Conservation (phyloP, 2,329 filamentous ascomycete species). For the Ophioceras dolichostomum region DNA sequence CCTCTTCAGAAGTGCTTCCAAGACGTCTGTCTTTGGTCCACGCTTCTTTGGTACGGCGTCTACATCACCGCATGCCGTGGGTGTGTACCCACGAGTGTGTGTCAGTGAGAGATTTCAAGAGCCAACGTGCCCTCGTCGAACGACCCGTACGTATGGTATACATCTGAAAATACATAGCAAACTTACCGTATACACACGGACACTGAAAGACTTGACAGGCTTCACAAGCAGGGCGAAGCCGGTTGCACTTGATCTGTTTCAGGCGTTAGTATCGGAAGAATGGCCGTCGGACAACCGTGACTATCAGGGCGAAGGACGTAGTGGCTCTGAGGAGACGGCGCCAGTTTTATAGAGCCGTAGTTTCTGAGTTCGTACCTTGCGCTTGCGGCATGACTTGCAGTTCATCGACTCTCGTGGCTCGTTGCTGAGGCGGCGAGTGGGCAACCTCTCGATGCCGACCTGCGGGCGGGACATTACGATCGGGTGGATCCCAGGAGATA, state of each 20-base stretch:
- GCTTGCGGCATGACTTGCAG: conserved; percentile 86
- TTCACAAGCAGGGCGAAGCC: conserved; percentile 72
- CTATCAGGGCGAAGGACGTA: too few relatives aligned
- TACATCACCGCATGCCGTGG: conserved; percentile 21
- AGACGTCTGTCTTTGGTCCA: conserved; percentile 79
- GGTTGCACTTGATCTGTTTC: conserved; percentile 79
- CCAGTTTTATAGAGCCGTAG: too few relatives aligned
- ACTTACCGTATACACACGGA: conserved; percentile 74
- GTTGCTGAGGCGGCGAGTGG: conserved; percentile 55
- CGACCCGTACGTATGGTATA: too few relatives aligned
- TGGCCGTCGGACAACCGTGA: too few relatives aligned
- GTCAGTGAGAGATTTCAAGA: neutral
- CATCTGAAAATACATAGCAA: too few relatives aligned
- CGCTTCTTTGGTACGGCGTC: conserved; percentile 84
- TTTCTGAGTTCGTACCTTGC: conserved; percentile 53
- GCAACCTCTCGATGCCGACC: conserved; percentile 70
- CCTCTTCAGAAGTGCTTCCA: conserved; percentile 72
- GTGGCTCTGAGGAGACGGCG: too few relatives aligned
- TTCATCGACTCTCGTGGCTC: conserved; percentile 88
- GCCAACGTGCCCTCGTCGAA: too few relatives aligned
- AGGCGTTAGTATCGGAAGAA: conserved; percentile 6
- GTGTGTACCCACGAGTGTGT: neutral
- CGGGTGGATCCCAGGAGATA: conserved; percentile 26
- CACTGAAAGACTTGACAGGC: conserved; percentile 85
- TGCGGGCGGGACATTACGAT: conserved; percentile 59